Evolutionary conservation across 2,329 filamentous ascomycete genomes (phyloP).

Genomic region (Diplodia mutila): DNA sequence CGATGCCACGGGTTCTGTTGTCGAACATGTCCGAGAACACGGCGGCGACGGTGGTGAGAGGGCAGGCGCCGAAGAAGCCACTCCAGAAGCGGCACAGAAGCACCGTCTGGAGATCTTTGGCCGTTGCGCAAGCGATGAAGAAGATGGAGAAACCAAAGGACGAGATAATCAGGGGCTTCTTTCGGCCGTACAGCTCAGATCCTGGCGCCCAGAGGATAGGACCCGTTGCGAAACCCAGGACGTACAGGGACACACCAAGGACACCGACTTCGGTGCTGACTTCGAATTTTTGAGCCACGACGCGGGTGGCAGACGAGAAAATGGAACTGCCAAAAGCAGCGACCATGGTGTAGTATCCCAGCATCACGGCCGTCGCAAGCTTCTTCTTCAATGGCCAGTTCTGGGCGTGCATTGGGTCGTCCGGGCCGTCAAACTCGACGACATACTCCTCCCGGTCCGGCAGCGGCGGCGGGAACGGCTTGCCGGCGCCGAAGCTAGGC

Average conservation of each 20-base stretch:
- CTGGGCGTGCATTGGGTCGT: constrained; percentile 83
- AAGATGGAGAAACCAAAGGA: constrained; percentile 58
- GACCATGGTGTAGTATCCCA: constrained; percentile 72
- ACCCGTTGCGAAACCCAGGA: constrained; percentile 55
- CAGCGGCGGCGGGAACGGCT: constrained; percentile 70
- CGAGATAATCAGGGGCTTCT: constrained; percentile 53
- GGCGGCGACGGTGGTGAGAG: constrained; percentile 57
- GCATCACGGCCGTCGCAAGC: constrained; percentile 67
- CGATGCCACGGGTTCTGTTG: constrained; percentile 47
- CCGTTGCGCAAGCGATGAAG: constrained; percentile 52
- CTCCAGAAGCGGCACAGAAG: constrained; percentile 58
- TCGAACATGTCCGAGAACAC: constrained; percentile 63
- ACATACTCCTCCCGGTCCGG: constrained; percentile 77
- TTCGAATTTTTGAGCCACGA: constrained; percentile 44
- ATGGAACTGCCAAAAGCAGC: constrained; percentile 65
- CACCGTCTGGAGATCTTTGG: constrained; percentile 58
- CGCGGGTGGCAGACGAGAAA: constrained; percentile 45
- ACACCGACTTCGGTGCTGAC: constrained; percentile 55
- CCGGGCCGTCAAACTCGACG: constrained; percentile 78
- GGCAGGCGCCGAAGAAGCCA: constrained; percentile 59
- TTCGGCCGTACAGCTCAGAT: constrained; percentile 55
- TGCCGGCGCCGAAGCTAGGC: constrained; percentile 73
- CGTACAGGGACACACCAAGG: constrained; percentile 54
- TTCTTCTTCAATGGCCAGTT: constrained; percentile 86
- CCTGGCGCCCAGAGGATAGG: constrained; percentile 53